Base-by-base conservation (phyloP, 2,329 filamentous ascomycete species). In the Bimuria novae-zelandiae region DNA sequence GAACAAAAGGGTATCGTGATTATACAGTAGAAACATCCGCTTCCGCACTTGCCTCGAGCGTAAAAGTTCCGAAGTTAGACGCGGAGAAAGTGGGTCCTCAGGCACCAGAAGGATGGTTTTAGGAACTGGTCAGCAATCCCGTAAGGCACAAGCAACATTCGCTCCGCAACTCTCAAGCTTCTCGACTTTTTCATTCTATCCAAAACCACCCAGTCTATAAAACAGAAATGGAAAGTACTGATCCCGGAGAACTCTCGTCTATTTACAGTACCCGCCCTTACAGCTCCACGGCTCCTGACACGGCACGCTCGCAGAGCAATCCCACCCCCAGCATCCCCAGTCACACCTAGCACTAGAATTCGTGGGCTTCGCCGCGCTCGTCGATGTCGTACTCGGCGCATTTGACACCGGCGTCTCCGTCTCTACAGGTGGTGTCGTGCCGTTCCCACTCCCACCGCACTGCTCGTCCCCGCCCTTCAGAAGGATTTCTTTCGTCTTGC, bases 321-420 rank as follows among this genome's bases (percentile, higher is more conserved):
- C 51, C 51, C 55, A 57, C 3, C 55, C 51, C 49, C 48, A 51
- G 42, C 55, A 57, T 42, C 55, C 55, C 55, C 51, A 57, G 25
- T 48, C 42, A 23, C 55, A 57, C n/a, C 21, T 23, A 8, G 17
- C 35, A 1, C 27, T 16, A n/a, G 32, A 45, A 16, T 40, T 33
- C 37, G 45, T 17, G 5, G 44, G 12, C 12, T 41, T 47, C 22
- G 37, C 50, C 8, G 16, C 37, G 10, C 42, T 46, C 7, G 36
- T 4, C 22, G 19, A 41, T 4, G 46, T 42, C 35, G 10, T 10
- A 12, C 41, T 30, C 30, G 42, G 44, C 5, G 32, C 41, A 19
- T 16, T 47, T n/a, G 44, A 16, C 10, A 14, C 37, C 14, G 23
- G 23, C 17, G 14, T 39, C 36, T 16, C n/a, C 22, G 35, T 19